Percentiles rank a stretch among this genome's conserved stretches.
Conservation (phyloP, 2,329 filamentous ascomycete genomes). For the Apiospora kogelbergensis region DNA sequence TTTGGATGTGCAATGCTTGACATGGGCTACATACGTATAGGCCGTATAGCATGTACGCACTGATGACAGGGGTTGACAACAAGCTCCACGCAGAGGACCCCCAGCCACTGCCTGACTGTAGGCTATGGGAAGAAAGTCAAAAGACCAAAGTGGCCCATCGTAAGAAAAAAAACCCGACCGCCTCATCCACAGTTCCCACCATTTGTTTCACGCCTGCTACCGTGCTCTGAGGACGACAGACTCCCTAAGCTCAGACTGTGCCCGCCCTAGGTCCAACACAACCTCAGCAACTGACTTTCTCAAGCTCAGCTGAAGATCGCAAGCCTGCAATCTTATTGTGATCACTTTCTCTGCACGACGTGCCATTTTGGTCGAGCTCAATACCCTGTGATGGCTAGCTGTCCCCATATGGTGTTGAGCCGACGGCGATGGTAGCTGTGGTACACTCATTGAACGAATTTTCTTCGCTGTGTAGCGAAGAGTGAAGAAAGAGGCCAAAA, state of each 20-base stretch:
- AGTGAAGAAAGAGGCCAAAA: too few relatives aligned
- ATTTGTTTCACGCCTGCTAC: background rate
- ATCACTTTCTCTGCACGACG: background rate
- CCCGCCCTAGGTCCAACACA: background rate
- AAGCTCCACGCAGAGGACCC: background rate
- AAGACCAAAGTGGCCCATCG: background rate
- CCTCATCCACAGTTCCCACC: background rate
- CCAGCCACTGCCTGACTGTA: background rate
- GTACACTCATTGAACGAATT: background rate
- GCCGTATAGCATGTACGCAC: background rate
- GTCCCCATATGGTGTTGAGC: background rate
- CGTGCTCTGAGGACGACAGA: background rate
- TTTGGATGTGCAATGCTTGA: background rate
- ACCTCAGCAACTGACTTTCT: background rate
- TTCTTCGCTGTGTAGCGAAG: background rate
- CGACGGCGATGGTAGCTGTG: background rate
- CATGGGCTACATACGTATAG: background rate
- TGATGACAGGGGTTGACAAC: background rate
- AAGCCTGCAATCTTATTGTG: background rate
- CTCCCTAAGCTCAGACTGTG: background rate
- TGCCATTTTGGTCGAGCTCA: background rate
- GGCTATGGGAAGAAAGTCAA: background rate
- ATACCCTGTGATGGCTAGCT: too few relatives aligned
- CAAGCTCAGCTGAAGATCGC: background rate
- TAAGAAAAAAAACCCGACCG: background rate